These are phyloP conservation scores for Periconia sp. DNA, from an alignment of 2,329 filamentous ascomycete species.

Conservation along the genomic window DNA sequence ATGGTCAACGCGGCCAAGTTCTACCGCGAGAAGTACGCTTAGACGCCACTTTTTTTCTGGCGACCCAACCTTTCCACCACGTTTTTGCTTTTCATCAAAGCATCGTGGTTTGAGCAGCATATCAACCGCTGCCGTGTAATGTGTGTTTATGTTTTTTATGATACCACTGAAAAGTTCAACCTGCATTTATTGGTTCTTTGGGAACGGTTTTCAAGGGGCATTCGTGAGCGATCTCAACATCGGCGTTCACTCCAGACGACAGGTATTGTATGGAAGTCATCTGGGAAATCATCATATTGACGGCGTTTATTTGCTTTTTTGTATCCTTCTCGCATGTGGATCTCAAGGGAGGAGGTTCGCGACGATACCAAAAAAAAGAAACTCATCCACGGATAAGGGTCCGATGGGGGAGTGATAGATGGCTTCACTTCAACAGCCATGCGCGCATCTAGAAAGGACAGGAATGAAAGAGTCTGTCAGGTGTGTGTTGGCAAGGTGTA, in stretches of 20 bases:
- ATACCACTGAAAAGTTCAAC: conserved; percentile 49
- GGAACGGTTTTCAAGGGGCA: conserved; percentile 21
- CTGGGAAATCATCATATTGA: neutral
- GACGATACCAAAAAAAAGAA: neutral
- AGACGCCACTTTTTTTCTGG: conserved; percentile 43
- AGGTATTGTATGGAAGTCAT: conserved; percentile 1
- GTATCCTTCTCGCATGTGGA: neutral
- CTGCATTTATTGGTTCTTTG: conserved; percentile 42
- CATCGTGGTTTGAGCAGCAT: conserved; percentile 33
- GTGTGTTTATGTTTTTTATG: conserved; percentile 41
- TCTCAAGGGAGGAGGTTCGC: neutral
- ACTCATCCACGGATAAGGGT: neutral
- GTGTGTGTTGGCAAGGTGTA: neutral
- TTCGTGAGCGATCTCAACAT: conserved; percentile 44
- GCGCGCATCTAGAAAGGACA: neutral
- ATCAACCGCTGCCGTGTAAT: conserved; percentile 44
- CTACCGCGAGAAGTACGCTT: conserved; percentile 87
- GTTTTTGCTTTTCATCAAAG: conserved; percentile 34
- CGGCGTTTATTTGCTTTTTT: conserved; percentile 1
- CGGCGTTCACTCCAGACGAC: conserved; percentile 35
- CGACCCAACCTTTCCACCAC: conserved; percentile 10
- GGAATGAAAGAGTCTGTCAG: neutral
- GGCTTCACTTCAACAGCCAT: neutral
- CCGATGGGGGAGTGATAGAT: neutral
- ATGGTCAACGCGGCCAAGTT: conserved; percentile 98